A percentile compares a stretch with the other conserved stretches of the same genome.
Evolutionary conservation across 306 rosid genomes (phyloP).

Genomic region (Quercus berberidifolia): DNA sequence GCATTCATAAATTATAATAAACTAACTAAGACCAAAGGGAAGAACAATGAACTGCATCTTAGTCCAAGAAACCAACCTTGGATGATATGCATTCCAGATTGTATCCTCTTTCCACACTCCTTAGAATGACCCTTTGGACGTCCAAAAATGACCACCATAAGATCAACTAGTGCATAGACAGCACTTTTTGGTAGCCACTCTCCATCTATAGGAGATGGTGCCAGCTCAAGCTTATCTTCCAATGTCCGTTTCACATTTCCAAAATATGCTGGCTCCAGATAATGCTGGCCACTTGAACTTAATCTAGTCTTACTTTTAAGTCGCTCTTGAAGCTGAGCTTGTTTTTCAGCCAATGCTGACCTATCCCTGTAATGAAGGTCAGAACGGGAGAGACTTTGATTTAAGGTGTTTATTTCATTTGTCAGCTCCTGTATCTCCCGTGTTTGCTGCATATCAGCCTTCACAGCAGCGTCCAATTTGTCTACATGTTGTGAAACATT

Average conservation of each 20-base stretch:
- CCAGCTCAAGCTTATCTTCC: slow-evolving; percentile 86
- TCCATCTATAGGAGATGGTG: slow-evolving; percentile 90
- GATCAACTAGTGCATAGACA: slow-evolving; percentile 84
- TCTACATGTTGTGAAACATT: slow-evolving; percentile 85
- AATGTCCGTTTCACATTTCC: slow-evolving; percentile 65
- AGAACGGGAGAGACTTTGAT: slow-evolving; percentile 79
- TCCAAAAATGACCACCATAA: slow-evolving; percentile 71
- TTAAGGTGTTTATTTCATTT: slow-evolving; percentile 67
- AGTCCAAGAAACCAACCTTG: slow-evolving; percentile 48
- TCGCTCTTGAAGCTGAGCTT: slow-evolving; percentile 61
- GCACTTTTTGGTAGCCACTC: slow-evolving; percentile 99
- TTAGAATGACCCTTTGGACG: slow-evolving; percentile 96
- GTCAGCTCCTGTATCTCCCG: slow-evolving; percentile 58
- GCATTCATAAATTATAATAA: not conserved
- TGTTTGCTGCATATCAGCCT: slow-evolving; percentile 68
- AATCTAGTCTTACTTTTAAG: slow-evolving; percentile 45
- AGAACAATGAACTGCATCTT: slow-evolving; percentile 9
- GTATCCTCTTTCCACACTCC: slow-evolving; percentile 87
- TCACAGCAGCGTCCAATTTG: slow-evolving; percentile 89
- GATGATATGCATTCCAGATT: slow-evolving; percentile 73
- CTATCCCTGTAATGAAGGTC: slow-evolving; percentile 79
- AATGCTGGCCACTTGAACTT: slow-evolving; percentile 46
- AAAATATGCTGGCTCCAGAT: slow-evolving; percentile 77
- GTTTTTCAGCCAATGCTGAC: slow-evolving; percentile 78
- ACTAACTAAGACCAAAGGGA: slow-evolving; percentile 2